Evolutionary conservation across 2,329 filamentous ascomycete genomes (phyloP).

Genomic region (Dactylellina parvicollis): DNA sequence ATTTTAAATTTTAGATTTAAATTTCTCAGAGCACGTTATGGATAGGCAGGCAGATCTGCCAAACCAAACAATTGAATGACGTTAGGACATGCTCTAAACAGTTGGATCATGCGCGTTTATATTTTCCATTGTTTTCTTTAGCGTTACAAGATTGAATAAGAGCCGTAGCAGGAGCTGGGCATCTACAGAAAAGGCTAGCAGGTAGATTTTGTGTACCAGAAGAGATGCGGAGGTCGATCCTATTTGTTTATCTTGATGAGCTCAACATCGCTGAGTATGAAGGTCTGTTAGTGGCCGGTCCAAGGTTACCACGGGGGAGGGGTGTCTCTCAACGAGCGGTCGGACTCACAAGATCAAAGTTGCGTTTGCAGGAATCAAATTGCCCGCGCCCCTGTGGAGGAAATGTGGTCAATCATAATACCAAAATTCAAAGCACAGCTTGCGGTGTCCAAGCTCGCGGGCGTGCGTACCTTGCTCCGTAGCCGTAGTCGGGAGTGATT

Average conservation of each 20-base stretch:
- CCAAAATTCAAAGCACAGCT: neutral
- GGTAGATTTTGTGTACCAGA: neutral
- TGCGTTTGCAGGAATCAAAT: slow-evolving; percentile 78
- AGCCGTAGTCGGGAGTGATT: slow-evolving; percentile 69
- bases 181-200: slow-evolving; percentile 9
- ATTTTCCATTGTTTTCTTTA: too few relatives aligned
- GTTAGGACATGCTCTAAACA: too few relatives aligned
- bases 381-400: slow-evolving; percentile 75
- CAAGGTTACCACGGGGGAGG: neutral
- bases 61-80: too few relatives aligned
- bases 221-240: too few relatives aligned
- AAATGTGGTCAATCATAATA: neutral
- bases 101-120: too few relatives aligned
- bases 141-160: too few relatives aligned
- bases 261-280: slow-evolving; percentile 52
- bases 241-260: slow-evolving; percentile 52
- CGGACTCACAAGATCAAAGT: slow-evolving; percentile 81
- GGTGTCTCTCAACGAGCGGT: slow-evolving; percentile 2
- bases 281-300: neutral
- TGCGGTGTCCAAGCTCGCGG: too few relatives aligned
- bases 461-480: slow-evolving; percentile 33
- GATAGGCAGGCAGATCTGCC: too few relatives aligned
- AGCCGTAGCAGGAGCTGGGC: too few relatives aligned
- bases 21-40: slow-evolving; percentile 7
- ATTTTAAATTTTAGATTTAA: neutral